Conservation (phyloP, 179 eudicot species). For the Silene noctiflora region DNA sequence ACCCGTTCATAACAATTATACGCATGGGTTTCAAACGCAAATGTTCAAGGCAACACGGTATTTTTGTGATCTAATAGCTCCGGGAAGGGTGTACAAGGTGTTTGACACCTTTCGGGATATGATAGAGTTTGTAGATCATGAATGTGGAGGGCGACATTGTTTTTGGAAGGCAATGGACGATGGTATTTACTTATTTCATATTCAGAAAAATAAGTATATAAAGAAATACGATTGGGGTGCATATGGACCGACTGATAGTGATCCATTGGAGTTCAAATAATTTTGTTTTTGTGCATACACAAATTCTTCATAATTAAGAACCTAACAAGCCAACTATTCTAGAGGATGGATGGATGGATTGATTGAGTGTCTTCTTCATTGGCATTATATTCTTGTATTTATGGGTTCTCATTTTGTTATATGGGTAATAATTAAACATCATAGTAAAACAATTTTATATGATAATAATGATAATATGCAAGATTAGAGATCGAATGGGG, state of each 20-base stretch:
- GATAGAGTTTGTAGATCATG: constrained; percentile 30
- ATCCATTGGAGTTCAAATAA: not conserved
- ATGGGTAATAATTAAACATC: no score
- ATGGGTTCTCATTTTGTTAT: no score
- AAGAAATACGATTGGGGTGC: constrained; percentile 28
- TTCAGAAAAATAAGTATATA: constrained; percentile 19
- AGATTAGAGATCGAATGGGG: no score
- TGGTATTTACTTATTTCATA: constrained; percentile 32
- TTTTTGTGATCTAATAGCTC: constrained; percentile 24
- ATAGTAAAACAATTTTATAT: no score
- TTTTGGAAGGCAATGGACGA: constrained; percentile 33
- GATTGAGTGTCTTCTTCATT: no score
- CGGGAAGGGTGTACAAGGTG: not conserved
- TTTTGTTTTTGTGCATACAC: no score
- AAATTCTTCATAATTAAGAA: no score
- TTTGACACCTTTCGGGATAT: constrained; percentile 27
- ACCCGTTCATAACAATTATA: constrained; percentile 34
- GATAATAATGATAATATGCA: no score
- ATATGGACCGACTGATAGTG: not conserved
- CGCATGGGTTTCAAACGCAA: constrained; percentile 25
- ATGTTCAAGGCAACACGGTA: constrained; percentile 22
- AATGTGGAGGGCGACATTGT: constrained; percentile 38
- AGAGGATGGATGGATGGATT: no score
- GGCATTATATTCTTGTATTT: no score
- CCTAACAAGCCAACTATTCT: no score